Evolutionary conservation across 768 basidiomycete species (phyloP).

Genomic region (Boletus eberwhitei): DNA sequence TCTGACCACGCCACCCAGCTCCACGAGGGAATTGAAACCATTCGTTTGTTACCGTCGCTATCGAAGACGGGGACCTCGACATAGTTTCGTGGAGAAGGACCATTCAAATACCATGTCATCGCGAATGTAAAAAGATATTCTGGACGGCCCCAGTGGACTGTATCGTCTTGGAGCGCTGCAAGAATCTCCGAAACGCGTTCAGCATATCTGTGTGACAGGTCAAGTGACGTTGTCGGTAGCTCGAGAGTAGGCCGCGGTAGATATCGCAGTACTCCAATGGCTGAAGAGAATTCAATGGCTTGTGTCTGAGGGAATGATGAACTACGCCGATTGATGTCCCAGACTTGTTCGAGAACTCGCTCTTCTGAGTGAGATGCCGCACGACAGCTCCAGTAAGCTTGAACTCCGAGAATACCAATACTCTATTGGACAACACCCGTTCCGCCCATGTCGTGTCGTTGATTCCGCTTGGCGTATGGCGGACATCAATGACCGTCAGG

Average conservation of each 20-base stretch:
- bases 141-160: constrained; percentile 14
- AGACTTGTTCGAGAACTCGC: constrained; percentile 6
- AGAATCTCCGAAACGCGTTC: constrained; percentile 14
- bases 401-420: constrained; percentile 19
- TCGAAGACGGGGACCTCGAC: constrained; percentile 1
- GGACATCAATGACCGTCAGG: constrained; percentile 10
- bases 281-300: too few relatives aligned
- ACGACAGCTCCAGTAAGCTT: constrained; percentile 19
- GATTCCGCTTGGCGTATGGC: neutral
- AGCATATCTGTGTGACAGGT: constrained; percentile 12
- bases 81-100: neutral
- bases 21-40: constrained; percentile 15
- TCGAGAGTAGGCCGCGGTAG: neutral
- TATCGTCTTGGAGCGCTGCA: constrained; percentile 6
- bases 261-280: neutral
- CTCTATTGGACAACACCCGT: constrained; percentile 11
- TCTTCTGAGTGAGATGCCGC: constrained; percentile 10
- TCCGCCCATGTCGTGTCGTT: constrained; percentile 6
- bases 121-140: constrained; percentile 10
- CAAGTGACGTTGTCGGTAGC: constrained; percentile 12
- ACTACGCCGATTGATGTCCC: neutral
- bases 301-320: constrained; percentile 1
- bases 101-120: constrained; percentile 6
- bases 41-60: neutral
- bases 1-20: constrained; percentile 16